Evolutionary conservation across 1,284 basidiomycete genomes (phyloP).

Genomic region (Trametes pubescens): DNA sequence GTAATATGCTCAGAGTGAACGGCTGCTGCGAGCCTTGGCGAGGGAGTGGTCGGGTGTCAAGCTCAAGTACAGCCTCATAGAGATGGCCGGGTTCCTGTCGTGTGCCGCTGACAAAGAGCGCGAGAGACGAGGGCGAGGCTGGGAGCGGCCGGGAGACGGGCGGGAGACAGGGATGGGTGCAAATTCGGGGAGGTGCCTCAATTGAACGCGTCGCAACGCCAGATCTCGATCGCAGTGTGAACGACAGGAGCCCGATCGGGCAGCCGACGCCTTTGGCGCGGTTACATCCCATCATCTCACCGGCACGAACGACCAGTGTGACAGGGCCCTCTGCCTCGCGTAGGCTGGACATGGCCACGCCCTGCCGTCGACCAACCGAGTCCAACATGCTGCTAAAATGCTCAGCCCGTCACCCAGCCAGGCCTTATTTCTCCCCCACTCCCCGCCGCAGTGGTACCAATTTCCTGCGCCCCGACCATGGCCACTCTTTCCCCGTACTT

Average conservation of each 20-base stretch:
- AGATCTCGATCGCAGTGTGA: constrained; percentile 5
- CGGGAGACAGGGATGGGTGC: neutral
- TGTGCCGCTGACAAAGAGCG: neutral
- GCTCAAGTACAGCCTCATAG: too few relatives aligned
- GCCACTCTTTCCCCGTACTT: constrained; percentile 11
- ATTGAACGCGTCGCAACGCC: neutral
- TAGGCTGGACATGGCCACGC: constrained; percentile 2
- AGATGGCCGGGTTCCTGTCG: too few relatives aligned
- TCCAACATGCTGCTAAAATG: constrained; percentile 8
- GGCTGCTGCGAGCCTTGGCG: too few relatives aligned
- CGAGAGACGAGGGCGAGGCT: neutral
- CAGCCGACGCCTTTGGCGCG: constrained; percentile 6
- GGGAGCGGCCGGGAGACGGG: neutral
- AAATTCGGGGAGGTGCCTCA: neutral
- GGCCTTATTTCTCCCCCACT: neutral
- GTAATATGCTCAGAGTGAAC: too few relatives aligned
- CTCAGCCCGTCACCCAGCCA: neutral
- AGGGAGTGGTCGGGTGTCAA: too few relatives aligned
- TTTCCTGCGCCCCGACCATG: constrained; percentile 10
- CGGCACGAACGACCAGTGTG: neutral
- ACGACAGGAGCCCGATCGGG: constrained; percentile 8
- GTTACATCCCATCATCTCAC: constrained; percentile 15
- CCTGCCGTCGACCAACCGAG: neutral
- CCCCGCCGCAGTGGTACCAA: neutral
- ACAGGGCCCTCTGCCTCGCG: neutral